phyloP scores from a whole-genome alignment of 1,139 yeast species.

The Williopsis jadinii region DNA sequence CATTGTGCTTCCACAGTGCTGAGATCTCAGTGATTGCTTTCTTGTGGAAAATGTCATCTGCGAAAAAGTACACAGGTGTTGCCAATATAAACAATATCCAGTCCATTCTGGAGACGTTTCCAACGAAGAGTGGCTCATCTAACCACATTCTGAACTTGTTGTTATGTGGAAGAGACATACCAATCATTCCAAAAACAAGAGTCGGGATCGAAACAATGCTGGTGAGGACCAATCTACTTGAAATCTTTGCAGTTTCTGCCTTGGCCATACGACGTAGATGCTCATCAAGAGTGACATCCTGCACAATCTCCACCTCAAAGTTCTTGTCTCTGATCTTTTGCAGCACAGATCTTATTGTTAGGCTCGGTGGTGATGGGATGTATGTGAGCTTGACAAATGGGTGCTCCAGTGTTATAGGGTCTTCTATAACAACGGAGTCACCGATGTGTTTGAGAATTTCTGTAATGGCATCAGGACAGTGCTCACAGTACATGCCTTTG shows the following conservation, averaged over 20 bases:
- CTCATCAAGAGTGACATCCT: conserved; percentile 56
- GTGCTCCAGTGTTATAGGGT: conserved; percentile 44
- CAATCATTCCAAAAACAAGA: conserved; percentile 59
- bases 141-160: conserved; percentile 45
- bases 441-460: conserved; percentile 46
- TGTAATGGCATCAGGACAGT: conserved; percentile 57
- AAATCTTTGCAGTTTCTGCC: conserved; percentile 41
- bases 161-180: conserved; percentile 53
- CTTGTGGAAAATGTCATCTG: conserved; percentile 64
- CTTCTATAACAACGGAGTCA: conserved; percentile 39
- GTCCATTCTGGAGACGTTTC: conserved; percentile 51
- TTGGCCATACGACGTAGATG: conserved; percentile 46
- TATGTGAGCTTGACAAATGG: conserved; percentile 62
- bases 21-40: conserved; percentile 56
- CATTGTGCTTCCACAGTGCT: conserved; percentile 50
- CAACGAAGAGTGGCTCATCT: conserved; percentile 57
- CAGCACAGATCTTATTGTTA: conserved; percentile 48
- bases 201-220: conserved; percentile 59
- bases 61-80: conserved; percentile 69
- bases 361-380: conserved; percentile 45
- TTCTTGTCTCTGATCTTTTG: conserved; percentile 39
- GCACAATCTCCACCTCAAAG: conserved; percentile 48
- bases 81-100: conserved; percentile 62
- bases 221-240: conserved; percentile 42
- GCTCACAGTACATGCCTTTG: conserved; percentile 63